Base-by-base conservation (phyloP, 2,329 filamentous ascomycete species). In the Cladorrhinum sp. region DNA sequence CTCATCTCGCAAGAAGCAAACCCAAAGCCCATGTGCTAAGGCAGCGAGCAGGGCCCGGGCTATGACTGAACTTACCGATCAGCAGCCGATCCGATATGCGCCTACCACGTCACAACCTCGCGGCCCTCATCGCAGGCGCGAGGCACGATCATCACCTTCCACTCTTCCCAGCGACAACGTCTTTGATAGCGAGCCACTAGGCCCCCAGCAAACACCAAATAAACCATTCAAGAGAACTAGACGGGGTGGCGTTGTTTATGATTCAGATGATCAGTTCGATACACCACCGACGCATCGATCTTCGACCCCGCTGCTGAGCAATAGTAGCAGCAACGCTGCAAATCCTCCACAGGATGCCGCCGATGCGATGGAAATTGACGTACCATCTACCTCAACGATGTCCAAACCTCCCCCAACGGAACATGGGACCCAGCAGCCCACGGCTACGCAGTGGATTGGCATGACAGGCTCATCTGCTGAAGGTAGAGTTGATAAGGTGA, bases 201-300 rank as follows among this genome's bases (percentile, higher is more conserved):
- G 16, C n/a, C 41, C 49, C 22, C 27, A 16, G 18, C n/a, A 54
- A 52, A 49, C 36, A 20, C 20, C 50, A 13, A 57, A 24, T 38
- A 67, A 57, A 60, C 65, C 62, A 25, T 63, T 62, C 9, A 68
- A 61, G 65, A 67, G 62, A 45, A 65, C 62, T 7, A 65, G 64
- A 53, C 65, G 55, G 50, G 61, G 59, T 25, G 69, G 70, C 32
- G 70, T 83, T 6, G 79, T 85, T 45, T 76, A 80, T 55, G 83
- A 86, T 65, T 86, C 83, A 0, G 83, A 85, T 50, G 83, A 85
- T 49, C 82, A 85, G 49, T 80, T 79, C 48, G 66, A 80, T 5
- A 78, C 77, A 4, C 76, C 79, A 12, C 74, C 72, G 8, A 72
- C 71, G 9, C 72, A 58, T 22, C 51, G 24, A 29, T 50, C 58